Percentiles rank a stretch among this genome's conserved stretches.
phyloP scores from a whole-genome alignment of 2,329 filamentous ascomycete species.

The Ascochyta rabiei region DNA sequence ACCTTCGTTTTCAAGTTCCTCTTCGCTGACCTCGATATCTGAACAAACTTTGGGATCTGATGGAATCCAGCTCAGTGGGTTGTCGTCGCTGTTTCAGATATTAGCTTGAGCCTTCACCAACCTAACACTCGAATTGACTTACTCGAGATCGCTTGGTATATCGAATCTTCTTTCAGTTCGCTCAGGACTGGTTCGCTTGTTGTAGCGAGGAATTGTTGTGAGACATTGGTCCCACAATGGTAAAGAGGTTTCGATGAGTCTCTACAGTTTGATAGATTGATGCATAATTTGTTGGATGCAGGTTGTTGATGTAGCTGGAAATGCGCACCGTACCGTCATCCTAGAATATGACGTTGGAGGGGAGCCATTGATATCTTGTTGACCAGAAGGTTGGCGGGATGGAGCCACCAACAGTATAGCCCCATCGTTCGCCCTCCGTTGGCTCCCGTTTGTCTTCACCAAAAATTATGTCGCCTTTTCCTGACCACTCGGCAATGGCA shows the following conservation, averaged over 20 bases:
- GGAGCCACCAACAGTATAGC: conserved; percentile 5
- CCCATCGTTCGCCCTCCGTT: background rate
- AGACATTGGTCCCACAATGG: conserved; percentile 35
- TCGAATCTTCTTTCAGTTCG: conserved; percentile 15
- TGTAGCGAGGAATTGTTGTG: background rate
- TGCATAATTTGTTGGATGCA: conserved; percentile 51
- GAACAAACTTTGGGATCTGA: conserved; percentile 4
- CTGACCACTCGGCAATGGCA: conserved; percentile 35
- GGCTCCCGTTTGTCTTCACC: background rate
- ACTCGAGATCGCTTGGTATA: conserved; percentile 5
- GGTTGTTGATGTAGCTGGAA: conserved; percentile 61
- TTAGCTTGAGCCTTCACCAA: conserved; percentile 1
- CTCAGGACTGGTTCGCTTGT: conserved; percentile 14
- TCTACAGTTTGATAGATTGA: conserved; percentile 30
- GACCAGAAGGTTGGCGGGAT: conserved; percentile 30
- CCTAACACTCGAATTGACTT: background rate
- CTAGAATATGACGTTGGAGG: conserved; percentile 56
- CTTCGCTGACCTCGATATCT: conserved; percentile 11
- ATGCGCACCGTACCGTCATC: conserved; percentile 47
- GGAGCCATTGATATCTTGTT: conserved; percentile 55
- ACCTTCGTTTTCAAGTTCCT: conserved; percentile 1
- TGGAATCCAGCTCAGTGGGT: conserved; percentile 22
- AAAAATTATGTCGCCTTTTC: conserved; percentile 36
- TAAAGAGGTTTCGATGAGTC: conserved; percentile 24
- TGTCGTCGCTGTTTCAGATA: conserved; percentile 20